A percentile compares a stretch with the other conserved stretches of the same genome.
Evolutionary conservation across 345 rosid genomes (phyloP).

Genomic region (Cardiospermum halicacabum): DNA sequence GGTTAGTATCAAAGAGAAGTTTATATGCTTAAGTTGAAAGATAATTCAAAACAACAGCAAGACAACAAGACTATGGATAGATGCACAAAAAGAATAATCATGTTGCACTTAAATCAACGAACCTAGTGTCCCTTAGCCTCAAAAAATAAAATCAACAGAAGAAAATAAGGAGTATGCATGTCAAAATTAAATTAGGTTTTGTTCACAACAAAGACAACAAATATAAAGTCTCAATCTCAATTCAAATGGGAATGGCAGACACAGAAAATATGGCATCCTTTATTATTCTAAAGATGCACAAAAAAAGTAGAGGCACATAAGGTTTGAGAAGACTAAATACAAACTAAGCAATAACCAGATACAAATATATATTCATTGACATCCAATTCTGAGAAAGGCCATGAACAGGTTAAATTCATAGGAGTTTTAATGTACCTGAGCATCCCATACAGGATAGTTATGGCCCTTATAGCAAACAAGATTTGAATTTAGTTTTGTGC

Average conservation of each 20-base stretch:
- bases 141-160: not conserved
- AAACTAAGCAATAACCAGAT: not conserved
- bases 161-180: not conserved
- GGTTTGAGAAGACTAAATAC: not conserved
- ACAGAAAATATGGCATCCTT: too few relatives aligned
- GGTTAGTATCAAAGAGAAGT: not conserved
- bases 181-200: not conserved
- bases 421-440: slow-evolving; percentile 49
- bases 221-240: too few relatives aligned
- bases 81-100: not conserved
- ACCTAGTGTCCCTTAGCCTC: not conserved
- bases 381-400: not conserved
- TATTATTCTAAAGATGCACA: too few relatives aligned
- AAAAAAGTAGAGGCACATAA: not conserved
- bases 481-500: slow-evolving; percentile 89
- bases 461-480: slow-evolving; percentile 99
- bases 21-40: not conserved
- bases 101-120: too few relatives aligned
- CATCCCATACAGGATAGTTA: slow-evolving; percentile 99
- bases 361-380: not conserved
- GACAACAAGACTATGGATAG: not conserved
- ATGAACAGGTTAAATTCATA: slow-evolving; percentile 5
- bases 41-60: too few relatives aligned
- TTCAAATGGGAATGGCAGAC: too few relatives aligned
- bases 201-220: too few relatives aligned